Conservation (phyloP, 148 eudicot species). For the Amaranthus palmeri region DNA sequence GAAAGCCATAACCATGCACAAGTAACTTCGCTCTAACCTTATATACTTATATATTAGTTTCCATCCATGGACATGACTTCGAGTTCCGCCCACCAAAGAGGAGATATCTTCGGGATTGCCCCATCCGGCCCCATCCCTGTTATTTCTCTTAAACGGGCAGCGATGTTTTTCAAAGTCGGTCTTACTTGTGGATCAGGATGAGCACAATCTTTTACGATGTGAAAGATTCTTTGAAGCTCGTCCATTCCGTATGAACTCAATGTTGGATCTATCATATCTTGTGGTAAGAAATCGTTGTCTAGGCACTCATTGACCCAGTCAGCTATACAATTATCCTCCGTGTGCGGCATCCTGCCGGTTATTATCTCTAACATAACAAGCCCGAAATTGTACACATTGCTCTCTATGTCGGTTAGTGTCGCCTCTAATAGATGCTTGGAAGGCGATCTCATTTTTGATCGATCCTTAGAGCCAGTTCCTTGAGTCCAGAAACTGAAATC, state of each 20-base stretch:
- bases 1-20: slow-evolving; percentile 12
- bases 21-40: not conserved
- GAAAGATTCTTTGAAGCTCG: slow-evolving; percentile 40
- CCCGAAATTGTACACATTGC: slow-evolving; percentile 74
- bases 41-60: slow-evolving; percentile 23
- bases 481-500: slow-evolving; percentile 74
- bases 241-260: slow-evolving; percentile 40
- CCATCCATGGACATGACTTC: slow-evolving; percentile 61
- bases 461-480: slow-evolving; percentile 25
- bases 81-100: slow-evolving; percentile 96
- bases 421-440: slow-evolving; percentile 47
- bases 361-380: slow-evolving; percentile 65
- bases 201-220: slow-evolving; percentile 49
- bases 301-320: slow-evolving; percentile 58
- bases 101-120: slow-evolving; percentile 67
- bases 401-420: slow-evolving; percentile 33
- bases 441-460: slow-evolving; percentile 42
- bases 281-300: slow-evolving; percentile 32
- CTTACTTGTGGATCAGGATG: slow-evolving; percentile 49
- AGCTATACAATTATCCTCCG: slow-evolving; percentile 36
- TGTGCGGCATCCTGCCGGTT: slow-evolving; percentile 67
- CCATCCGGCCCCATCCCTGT: slow-evolving; percentile 60
- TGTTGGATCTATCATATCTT: slow-evolving; percentile 63
- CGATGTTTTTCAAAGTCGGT: slow-evolving; percentile 59
- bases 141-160: slow-evolving; percentile 48